Evolutionary conservation across 345 rosid species (phyloP).

Genomic region (Sisymbrium altissimum): DNA sequence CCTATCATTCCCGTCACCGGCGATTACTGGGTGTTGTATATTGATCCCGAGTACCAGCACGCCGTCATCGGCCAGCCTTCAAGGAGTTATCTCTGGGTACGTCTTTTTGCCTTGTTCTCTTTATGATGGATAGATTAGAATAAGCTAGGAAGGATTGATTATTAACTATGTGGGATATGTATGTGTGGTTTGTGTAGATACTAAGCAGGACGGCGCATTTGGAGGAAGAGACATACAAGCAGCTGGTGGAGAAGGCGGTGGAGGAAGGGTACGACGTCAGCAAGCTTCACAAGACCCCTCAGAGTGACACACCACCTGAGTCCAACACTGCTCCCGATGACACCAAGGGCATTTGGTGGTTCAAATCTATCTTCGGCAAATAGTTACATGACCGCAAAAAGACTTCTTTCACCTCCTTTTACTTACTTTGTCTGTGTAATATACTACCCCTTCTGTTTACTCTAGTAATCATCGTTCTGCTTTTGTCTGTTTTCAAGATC

Average conservation of each 20-base stretch:
- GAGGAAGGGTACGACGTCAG: conserved; percentile 64
- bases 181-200: conserved; percentile 40
- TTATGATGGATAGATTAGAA: background rate
- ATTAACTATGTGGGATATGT: background rate
- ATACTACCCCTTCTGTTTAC: background rate
- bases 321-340: conserved; percentile 48
- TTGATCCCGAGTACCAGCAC: conserved; percentile 61
- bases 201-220: conserved; percentile 57
- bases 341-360: conserved; percentile 84
- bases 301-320: conserved; percentile 60
- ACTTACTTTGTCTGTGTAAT: background rate
- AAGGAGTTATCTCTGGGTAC: conserved; percentile 75
- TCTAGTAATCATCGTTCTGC: background rate
- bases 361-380: conserved; percentile 69
- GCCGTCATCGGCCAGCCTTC: conserved; percentile 79
- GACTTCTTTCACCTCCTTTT: background rate
- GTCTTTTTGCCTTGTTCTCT: background rate
- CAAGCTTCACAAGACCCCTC: conserved; percentile 80
- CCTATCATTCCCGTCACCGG: conserved; percentile 82
- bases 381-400: conserved; percentile 5
- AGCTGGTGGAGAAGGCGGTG: conserved; percentile 57
- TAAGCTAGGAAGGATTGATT: background rate
- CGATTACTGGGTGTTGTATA: conserved; percentile 73
- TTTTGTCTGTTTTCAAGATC: background rate
- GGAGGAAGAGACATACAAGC: conserved; percentile 58